phyloP scores from a whole-genome alignment of 2,329 filamentous ascomycete species.

The Nannizziopsis barbatae region DNA sequence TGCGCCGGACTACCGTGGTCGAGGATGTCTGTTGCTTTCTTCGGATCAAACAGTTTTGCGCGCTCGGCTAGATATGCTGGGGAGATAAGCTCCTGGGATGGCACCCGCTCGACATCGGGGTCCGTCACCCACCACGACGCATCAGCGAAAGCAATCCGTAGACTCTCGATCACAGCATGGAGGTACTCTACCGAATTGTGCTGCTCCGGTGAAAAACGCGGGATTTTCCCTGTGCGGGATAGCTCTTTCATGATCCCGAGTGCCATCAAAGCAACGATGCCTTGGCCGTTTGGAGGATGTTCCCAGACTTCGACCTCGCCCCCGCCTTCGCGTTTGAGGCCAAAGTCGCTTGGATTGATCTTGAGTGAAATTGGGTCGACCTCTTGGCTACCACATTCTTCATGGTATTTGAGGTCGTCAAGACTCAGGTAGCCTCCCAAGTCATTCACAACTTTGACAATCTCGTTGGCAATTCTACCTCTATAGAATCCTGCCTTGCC shows the following conservation, averaged over 20 bases:
- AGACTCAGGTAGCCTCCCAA: slow-evolving; percentile 67
- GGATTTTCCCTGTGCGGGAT: slow-evolving; percentile 63
- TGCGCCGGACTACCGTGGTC: slow-evolving; percentile 74
- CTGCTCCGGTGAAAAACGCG: slow-evolving; percentile 55
- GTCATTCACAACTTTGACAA: slow-evolving; percentile 65
- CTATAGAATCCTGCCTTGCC: slow-evolving; percentile 88
- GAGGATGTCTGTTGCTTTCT: slow-evolving; percentile 42
- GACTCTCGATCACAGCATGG: slow-evolving; percentile 75
- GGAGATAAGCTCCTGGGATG: slow-evolving; percentile 57
- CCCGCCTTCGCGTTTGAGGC: slow-evolving; percentile 36
- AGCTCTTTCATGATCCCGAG: slow-evolving; percentile 83
- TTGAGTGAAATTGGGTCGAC: slow-evolving; percentile 74
- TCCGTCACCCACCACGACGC: slow-evolving; percentile 84
- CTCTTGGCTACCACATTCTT: slow-evolving; percentile 61
- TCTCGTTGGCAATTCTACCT: slow-evolving; percentile 66
- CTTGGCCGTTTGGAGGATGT: slow-evolving; percentile 91
- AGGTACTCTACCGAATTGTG: slow-evolving; percentile 75
- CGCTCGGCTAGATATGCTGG: slow-evolving; percentile 64
- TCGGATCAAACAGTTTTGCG: slow-evolving; percentile 49
- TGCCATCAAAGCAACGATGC: slow-evolving; percentile 88
- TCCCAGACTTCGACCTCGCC: slow-evolving; percentile 74
- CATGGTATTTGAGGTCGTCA: slow-evolving; percentile 69
- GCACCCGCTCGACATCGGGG: slow-evolving; percentile 59
- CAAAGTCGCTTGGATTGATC: slow-evolving; percentile 56
- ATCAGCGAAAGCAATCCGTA: slow-evolving; percentile 84